Evolutionary conservation across 306 rosid genomes (phyloP), one percentile per base, ranked within the genome.

Genomic region (Ormosia semicastrata): DNA sequence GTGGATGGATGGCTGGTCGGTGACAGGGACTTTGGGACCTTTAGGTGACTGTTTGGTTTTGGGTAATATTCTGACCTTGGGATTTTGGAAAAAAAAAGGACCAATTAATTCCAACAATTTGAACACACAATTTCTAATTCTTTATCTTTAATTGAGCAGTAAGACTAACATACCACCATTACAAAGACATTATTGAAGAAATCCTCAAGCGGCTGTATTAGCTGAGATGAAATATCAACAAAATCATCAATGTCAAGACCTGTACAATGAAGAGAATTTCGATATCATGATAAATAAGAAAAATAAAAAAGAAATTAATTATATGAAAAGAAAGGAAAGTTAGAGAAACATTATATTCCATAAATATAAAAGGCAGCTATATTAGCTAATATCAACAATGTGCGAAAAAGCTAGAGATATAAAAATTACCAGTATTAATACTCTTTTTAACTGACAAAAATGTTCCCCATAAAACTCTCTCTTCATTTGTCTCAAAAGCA

Each of bases 161-260:
- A 17, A 69, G 64, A 79, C 13, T 56, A 79, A 85, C 99, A 9
- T 93, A 95, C 99, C 99, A 91, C 98, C 99, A 93, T 95, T 66
- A 93, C 99, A 8, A 91, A 95, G 75, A 95, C 99, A 75, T 79
- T 82, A 37, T 88, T 84, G 32, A 95, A 95, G 94, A 93, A 95
- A 85, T 95, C 89, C 14, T 95, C 98, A 33, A 95, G 98, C 24
- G 99, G 99, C 80, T 91, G 87, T 47, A 93, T 78, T n/a, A 95
- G 89, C 65, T 93, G 84, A 24, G 90, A 88, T 54, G 99, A 95
- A 85, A 88, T 85, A 72, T 89, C 88, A 36, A 91, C 64, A 76
- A 95, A 95, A 57, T 80, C 90, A 53, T 89, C 90, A 0, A 93
- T 85, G 79, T 89, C 97, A 10, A 91, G 86, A 71, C 92, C 98